phyloP scores from a whole-genome alignment of 2,329 filamentous ascomycete species.

The Delphinella strobiligena region DNA sequence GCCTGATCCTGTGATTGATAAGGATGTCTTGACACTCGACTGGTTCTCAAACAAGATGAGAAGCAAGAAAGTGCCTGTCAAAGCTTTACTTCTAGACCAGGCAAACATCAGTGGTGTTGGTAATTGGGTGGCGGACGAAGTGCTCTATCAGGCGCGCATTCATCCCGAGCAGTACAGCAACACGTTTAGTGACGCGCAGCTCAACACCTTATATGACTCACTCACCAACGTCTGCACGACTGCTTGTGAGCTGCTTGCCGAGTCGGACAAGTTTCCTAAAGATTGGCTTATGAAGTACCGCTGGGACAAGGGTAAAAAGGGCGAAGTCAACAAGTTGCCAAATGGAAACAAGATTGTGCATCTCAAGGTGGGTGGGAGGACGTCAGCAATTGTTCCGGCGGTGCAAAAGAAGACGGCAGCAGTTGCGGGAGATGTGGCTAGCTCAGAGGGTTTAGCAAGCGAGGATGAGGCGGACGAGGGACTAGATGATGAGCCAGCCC shows the following conservation, averaged over 20 bases:
- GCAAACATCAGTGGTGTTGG: conserved; percentile 82
- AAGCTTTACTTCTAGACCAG: conserved; percentile 81
- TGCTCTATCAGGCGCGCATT: conserved; percentile 75
- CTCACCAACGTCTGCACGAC: conserved; percentile 70
- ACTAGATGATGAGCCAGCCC: conserved; percentile 5
- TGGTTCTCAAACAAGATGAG: conserved; percentile 63
- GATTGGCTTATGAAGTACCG: conserved; percentile 50
- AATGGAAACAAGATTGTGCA: conserved; percentile 78
- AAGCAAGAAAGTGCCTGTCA: conserved; percentile 73
- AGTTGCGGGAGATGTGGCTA: conserved; percentile 38
- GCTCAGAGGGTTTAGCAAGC: conserved; percentile 3
- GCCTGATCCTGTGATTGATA: conserved; percentile 80
- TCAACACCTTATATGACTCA: conserved; percentile 57
- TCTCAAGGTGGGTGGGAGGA: conserved; percentile 80
- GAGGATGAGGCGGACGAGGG: neutral
- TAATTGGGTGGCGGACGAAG: conserved; percentile 95
- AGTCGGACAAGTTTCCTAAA: conserved; percentile 72
- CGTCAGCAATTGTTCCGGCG: conserved; percentile 75
- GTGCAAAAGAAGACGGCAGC: conserved; percentile 71
- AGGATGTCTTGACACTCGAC: conserved; percentile 59
- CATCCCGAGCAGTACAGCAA: conserved; percentile 92
- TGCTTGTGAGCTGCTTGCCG: conserved; percentile 65
- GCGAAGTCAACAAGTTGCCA: conserved; percentile 53
- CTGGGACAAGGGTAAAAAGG: conserved; percentile 82
- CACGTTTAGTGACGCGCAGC: conserved; percentile 60